Evolutionary conservation across 306 rosid species (phyloP), one percentile per base, ranked within the genome.

Genomic region (Adenanthera pavonina): DNA sequence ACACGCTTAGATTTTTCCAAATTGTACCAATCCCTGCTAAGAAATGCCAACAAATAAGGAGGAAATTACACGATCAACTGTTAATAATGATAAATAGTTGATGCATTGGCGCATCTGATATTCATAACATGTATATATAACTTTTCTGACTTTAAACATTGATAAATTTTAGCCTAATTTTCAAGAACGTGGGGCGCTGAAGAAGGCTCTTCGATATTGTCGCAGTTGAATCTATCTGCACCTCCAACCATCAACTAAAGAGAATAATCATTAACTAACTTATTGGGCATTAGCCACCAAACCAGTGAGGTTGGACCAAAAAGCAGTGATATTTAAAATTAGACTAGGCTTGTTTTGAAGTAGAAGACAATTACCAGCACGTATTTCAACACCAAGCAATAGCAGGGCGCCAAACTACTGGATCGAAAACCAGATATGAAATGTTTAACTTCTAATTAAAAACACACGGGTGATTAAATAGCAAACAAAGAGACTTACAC

Each of bases 1-100:
- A 95, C 99, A 0, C 97, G 99, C 94, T 95, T 95, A 48, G 99
- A 95, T 83, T 95, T 95, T 85, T 95, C 99, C 87, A 95, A 86
- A 85, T 95, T 95, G 89, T 95, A 95, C 99, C 99, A 95, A 82
- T 95, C 99, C 64, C 99, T 95, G 86, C 79, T 46, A 74, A 77
- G 61, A 48, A 15, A 87, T 25, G 78, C 80, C 82, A 84, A 75
- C 41, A 76, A 82, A 82, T 33, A 47, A 57, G 38, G 16, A 57
- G 19, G 75, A 75, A 52, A 61, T 69, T 13, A 78, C 4, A 69
- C 33, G 17, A 36, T 44, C 4, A 69, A 62, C 49, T 30, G 6
- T 11, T 8, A 20, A 44, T 5, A 53, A 75, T 44, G 44, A 13
- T 25, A 20, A 46, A 46, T 7, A 14, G 15, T 46, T 7, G 15